Evolutionary conservation across 805 yeast genomes (phyloP), one percentile per base, ranked within the genome.

Genomic region (Yamadazyma philogaea): DNA sequence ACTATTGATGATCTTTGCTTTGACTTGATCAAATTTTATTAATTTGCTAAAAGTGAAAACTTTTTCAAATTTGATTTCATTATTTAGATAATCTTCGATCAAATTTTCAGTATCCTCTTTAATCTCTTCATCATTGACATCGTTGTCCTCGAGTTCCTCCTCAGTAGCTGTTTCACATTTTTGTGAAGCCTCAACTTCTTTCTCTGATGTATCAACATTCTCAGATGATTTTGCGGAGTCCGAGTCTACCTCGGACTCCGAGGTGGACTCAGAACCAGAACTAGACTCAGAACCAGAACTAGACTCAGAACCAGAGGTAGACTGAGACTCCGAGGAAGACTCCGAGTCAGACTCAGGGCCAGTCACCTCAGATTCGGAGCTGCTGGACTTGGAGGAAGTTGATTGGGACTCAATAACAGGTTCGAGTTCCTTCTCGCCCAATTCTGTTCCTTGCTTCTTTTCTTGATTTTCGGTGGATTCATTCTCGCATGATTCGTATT

Each of bases 61-160:
- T 55, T 70, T 70, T 51, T 68, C 73, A 47, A 70, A 70, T 40
- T 55, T 57, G 39, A 70, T 62, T 54, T 68, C 73, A 21, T 47
- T 47, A 43, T 68, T 64, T 39, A 55, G 50, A 54, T 57, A 69
- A 27, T 68, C 72, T 47, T 58, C 54, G 41, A 68, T 70, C 37
- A 70, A 58, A 21, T 55, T 46, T 47, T 59, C 52, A 11, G 71
- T 66, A 37, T 70, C 75, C 49, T 70, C 74, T 49, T 53, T 49
- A 17, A 70, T 51, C 52, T 69, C 74, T 52, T 66, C 71, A 19
- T 68, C 73, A 14, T 34, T 22, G 3, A 22, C 37, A 37, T 30
- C 51, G 55, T 51, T 56, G 14, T 39, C 44, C 27, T 45, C 46
- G 20, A 49, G 46, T 30, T 30, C 41, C 3, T 39, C 41, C 42